Evolutionary conservation across 2,329 filamentous ascomycete species (phyloP), one percentile per base, ranked within the genome.

Genomic region (Fusarium sp.): DNA sequence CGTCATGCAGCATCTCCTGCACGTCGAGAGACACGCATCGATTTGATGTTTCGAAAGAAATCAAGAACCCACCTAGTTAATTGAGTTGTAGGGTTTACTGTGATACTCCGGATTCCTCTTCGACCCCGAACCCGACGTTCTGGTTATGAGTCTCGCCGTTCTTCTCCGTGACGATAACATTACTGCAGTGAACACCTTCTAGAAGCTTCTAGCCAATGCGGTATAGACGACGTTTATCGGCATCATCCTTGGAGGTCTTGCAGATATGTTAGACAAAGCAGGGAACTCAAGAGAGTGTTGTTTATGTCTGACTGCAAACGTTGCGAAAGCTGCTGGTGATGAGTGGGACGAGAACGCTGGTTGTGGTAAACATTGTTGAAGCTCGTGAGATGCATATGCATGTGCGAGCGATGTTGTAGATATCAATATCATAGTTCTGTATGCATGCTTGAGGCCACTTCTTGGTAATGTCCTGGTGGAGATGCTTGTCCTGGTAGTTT

Each of bases 311-410:
- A 74, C 85, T 86, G 78, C 96, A 97, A 78, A 95, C 97, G 81
- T 94, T 96, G 59, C 91, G 90, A 75, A 97, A 95, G 81, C 90
- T 94, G 92, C 93, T 0, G 92, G 87, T 90, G 1, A 97, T 93
- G 3, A 97, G 87, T 0, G 91, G 92, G 62, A 97, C 94, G 15
- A 94, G 94, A 1, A 97, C 85, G 59, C 97, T 92, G 1, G 94
- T 92, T 0, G 95, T 98, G 0, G 95, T 95, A 7, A 50, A 95
- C 95, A 77, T 98, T 97, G 84, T 97, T 97, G 84, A 91, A 97
- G 34, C 94, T 94, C 0, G 91, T 83, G 0, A 98, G 94, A 1
- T 98, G 87, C 57, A 98, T 93, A 74, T 98, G 51, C 89, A 90
- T 0, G 88, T 77, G 69, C 87, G 87, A 47, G 92, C 91, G 37